Percentiles rank a stretch among this genome's conserved stretches.
Evolutionary conservation across 352 stramenopile species (phyloP).

Genomic region (Phytophthora sp.): DNA sequence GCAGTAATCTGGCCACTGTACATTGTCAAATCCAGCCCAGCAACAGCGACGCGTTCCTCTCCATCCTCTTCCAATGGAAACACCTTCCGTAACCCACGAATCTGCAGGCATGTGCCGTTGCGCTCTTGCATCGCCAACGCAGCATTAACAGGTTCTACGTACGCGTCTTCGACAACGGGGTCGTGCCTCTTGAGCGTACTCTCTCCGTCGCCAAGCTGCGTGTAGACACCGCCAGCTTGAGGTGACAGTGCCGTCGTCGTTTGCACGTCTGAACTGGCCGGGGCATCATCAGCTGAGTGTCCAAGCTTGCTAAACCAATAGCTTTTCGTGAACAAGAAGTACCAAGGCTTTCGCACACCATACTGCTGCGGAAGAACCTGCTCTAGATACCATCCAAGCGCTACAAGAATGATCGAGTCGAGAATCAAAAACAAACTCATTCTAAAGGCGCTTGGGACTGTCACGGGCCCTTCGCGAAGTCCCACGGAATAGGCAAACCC

Average conservation of each 20-base stretch:
- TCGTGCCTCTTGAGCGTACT: neutral
- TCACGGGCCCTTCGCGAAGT: constrained; percentile 36
- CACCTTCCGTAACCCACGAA: constrained; percentile 54
- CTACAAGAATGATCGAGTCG: constrained; percentile 84
- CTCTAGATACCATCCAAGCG: constrained; percentile 92
- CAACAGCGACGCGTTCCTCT: constrained; percentile 79
- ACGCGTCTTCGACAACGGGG: neutral
- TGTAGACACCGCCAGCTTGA: constrained; percentile 30
- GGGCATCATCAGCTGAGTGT: neutral
- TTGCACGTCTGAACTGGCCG: neutral
- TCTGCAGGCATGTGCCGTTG: constrained; percentile 49
- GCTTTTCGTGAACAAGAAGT: constrained; percentile 82
- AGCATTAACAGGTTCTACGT: constrained; percentile 51
- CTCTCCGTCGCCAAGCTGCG: constrained; percentile 9
- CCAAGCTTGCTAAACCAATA: constrained; percentile 42
- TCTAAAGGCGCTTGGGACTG: constrained; percentile 45
- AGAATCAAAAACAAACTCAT: constrained; percentile 76
- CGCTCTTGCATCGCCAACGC: constrained; percentile 47
- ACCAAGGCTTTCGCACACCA: constrained; percentile 87
- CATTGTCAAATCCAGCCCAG: constrained; percentile 87
- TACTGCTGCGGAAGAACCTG: constrained; percentile 92
- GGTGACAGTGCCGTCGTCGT: constrained; percentile 11
- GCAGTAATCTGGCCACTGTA: constrained; percentile 93
- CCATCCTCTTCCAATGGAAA: constrained; percentile 70
- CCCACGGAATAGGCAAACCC: constrained; percentile 68